These are phyloP conservation scores for Dichomitus squalens DNA, from an alignment of 1,284 basidiomycete species.

Conservation along the genomic window DNA sequence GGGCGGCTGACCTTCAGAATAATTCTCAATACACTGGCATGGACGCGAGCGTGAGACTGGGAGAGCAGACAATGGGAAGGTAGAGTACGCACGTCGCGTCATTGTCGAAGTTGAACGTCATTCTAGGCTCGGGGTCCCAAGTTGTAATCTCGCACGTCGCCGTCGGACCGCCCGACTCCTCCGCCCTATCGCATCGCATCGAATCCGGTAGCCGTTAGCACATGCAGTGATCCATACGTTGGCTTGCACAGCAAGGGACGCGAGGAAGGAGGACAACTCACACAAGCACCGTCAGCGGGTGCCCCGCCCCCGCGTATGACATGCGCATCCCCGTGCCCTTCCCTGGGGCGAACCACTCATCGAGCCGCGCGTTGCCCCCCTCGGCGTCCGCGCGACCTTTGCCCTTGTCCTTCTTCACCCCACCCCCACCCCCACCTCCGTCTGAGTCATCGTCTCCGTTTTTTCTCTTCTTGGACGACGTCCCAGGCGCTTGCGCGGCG, in stretches of 20 bases:
- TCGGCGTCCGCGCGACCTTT: constrained; percentile 46
- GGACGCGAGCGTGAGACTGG: constrained; percentile 5
- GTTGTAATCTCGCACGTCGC: constrained; percentile 90
- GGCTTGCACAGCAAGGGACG: constrained; percentile 36
- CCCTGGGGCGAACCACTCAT: constrained; percentile 57
- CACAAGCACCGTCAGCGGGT: constrained; percentile 82
- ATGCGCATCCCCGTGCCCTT: constrained; percentile 85
- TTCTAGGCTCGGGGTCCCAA: constrained; percentile 80
- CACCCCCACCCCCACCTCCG: constrained; percentile 10
- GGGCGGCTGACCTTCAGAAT: constrained; percentile 74
- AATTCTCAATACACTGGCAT: constrained; percentile 69
- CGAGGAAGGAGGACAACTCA: constrained; percentile 33
- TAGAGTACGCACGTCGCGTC: constrained; percentile 59
- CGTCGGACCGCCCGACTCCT: constrained; percentile 82
- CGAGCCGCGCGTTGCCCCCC: constrained; percentile 38
- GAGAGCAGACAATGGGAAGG: not conserved
- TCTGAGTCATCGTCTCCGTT: constrained; percentile 15
- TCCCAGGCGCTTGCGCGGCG: constrained; percentile 46
- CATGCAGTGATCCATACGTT: no score
- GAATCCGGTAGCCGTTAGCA: no score
- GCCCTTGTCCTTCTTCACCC: constrained; percentile 45
- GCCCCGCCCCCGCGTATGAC: constrained; percentile 78
- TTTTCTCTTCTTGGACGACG: constrained; percentile 48
- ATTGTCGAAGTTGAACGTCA: constrained; percentile 80
- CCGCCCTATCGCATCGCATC: constrained; percentile 64